These are phyloP conservation scores for Solanum raphanifolium DNA, from an alignment of 257 asterid species.

Conservation along the genomic window DNA sequence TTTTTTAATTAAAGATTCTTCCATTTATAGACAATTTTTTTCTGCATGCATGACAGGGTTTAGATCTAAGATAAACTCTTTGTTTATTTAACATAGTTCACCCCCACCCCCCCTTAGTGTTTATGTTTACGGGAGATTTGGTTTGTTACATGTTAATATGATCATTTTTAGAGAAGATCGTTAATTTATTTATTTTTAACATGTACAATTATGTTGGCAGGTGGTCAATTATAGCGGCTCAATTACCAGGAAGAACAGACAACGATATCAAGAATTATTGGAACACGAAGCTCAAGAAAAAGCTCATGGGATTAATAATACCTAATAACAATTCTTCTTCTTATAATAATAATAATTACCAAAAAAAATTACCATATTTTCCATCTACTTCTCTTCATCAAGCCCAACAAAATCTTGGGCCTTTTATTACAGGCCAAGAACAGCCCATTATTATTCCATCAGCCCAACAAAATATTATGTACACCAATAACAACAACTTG, in stretches of 20 bases:
- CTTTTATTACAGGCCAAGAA: constrained; percentile 2
- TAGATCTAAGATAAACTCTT: neutral
- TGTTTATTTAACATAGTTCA: neutral
- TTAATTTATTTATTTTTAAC: neutral
- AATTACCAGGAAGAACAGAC: constrained; percentile 75
- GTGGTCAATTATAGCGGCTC: constrained; percentile 80
- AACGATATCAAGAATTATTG: constrained; percentile 84
- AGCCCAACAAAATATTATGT: constrained; percentile 16
- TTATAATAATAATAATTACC: neutral
- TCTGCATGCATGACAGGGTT: constrained; percentile 34
- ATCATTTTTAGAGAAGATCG: neutral
- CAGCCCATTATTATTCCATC: constrained; percentile 14
- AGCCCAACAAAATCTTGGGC: neutral
- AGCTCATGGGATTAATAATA: constrained; percentile 35
- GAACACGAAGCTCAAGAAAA: constrained; percentile 89
- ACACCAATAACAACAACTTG: constrained; percentile 6
- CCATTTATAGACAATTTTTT: constrained; percentile 17
- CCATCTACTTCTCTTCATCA: constrained; percentile 16
- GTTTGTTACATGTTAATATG: neutral
- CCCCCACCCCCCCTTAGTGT: neutral
- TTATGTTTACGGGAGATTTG: neutral
- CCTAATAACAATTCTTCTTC: neutral
- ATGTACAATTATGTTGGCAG: constrained; percentile 8
- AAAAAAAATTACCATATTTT: constrained; percentile 15
- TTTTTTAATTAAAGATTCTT: constrained; percentile 2